A percentile compares a stretch with the other conserved stretches of the same genome.
These are phyloP conservation scores for Kalaharituber pfeilii DNA, from an alignment of 2,329 filamentous ascomycete genomes.

Conservation along the genomic window DNA sequence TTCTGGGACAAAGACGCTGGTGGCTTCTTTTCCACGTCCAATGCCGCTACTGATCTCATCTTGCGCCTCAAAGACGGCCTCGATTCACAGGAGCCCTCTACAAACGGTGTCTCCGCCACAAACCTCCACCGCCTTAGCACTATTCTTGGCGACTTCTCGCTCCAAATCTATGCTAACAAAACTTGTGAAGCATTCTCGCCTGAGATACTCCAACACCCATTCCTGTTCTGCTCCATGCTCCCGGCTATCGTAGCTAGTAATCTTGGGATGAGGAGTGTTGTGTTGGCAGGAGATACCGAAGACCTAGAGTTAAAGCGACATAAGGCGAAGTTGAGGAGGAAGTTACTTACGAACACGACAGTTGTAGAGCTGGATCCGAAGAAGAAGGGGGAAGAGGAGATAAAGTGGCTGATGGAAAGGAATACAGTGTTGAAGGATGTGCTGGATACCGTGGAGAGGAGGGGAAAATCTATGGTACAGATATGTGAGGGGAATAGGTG, in stretches of 20 bases:
- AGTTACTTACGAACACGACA: conserved; percentile 19
- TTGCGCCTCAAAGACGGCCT: conserved; percentile 88
- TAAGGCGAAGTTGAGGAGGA: conserved; percentile 27
- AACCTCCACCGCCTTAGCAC: conserved; percentile 71
- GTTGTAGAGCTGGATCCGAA: conserved; percentile 17
- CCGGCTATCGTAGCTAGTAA: conserved; percentile 56
- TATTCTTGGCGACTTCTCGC: conserved; percentile 44
- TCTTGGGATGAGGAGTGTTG: conserved; percentile 46
- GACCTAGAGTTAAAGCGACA: conserved; percentile 28
- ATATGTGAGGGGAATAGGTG: conserved; percentile 34
- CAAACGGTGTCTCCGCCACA: conserved; percentile 69
- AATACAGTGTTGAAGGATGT: conserved; percentile 33
- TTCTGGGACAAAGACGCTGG: conserved; percentile 51
- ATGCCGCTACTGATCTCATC: conserved; percentile 49
- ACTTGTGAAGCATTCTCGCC: conserved; percentile 76
- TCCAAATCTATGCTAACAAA: conserved; percentile 37
- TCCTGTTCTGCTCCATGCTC: conserved; percentile 71
- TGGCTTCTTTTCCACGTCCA: conserved; percentile 57
- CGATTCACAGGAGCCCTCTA: conserved; percentile 77
- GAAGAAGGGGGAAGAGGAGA: conserved; percentile 9
- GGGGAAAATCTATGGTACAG: conserved; percentile 29
- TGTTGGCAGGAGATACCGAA: conserved; percentile 29
- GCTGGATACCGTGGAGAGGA: conserved; percentile 24
- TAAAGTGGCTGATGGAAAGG: conserved; percentile 34
- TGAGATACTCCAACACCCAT: conserved; percentile 83